phyloP scores from a whole-genome alignment of 176 grass and related monocot species.

The Carex parvula region DNA sequence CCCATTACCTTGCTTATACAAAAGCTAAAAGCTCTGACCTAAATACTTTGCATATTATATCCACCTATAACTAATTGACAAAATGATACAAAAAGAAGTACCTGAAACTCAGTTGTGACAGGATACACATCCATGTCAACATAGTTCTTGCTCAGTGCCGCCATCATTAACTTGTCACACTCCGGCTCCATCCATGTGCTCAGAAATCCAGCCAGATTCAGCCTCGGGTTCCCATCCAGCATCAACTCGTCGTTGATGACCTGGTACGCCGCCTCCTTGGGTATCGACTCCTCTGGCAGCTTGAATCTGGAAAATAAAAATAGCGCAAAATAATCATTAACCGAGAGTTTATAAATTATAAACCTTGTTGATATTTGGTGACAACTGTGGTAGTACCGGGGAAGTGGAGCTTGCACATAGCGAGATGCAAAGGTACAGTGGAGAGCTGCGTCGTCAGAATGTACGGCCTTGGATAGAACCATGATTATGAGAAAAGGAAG shows the following conservation, averaged over 20 bases:
- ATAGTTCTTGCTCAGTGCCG: constrained; percentile 56
- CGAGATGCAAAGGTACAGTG: constrained; percentile 62
- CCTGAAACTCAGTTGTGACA: constrained; percentile 73
- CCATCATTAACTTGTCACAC: constrained; percentile 72
- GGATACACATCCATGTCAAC: constrained; percentile 88
- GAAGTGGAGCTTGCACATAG: constrained; percentile 40
- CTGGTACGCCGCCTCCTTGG: constrained; percentile 70
- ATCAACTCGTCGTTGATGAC: constrained; percentile 87
- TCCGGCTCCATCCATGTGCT: constrained; percentile 87
- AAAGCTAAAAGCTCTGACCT: background rate
- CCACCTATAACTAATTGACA: too few relatives aligned
- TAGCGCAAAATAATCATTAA: background rate
- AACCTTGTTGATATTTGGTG: background rate
- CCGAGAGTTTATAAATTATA: background rate
- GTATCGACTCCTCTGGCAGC: constrained; percentile 45
- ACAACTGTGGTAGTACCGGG: constrained; percentile 39
- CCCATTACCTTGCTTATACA: background rate
- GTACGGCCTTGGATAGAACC: constrained; percentile 50
- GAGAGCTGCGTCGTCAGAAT: constrained; percentile 13
- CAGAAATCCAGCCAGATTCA: constrained; percentile 70
- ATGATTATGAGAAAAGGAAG: constrained; percentile 29
- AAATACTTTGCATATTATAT: background rate
- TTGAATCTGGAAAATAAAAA: constrained; percentile 38
- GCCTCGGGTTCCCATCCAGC: constrained; percentile 65
- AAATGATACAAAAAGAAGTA: constrained; percentile 2